Percentiles rank a stretch among this genome's conserved stretches.
These are phyloP conservation scores for Stellera chamaejasme DNA, from an alignment of 345 rosid species.

Conservation along the genomic window DNA sequence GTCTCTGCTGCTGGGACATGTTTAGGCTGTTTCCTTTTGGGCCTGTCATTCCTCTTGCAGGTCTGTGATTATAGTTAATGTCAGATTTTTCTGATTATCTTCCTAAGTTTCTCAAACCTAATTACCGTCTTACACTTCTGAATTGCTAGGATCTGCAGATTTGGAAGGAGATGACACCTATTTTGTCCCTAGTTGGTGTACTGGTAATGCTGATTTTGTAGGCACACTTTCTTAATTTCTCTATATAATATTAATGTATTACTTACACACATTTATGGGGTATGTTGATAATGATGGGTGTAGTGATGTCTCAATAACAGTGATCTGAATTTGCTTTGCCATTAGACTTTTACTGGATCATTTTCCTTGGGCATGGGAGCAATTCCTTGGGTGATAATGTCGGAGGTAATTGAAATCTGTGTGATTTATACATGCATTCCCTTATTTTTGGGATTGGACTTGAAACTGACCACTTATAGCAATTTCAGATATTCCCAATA, in stretches of 20 bases:
- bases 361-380: conserved; percentile 67
- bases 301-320: not conserved
- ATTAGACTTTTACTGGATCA: conserved; percentile 35
- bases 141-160: conserved; percentile 34
- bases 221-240: not conserved
- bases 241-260: no score
- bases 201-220: conserved; percentile 26
- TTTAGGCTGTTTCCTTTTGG: conserved; percentile 57
- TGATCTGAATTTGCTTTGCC: not conserved
- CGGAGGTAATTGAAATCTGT: conserved; percentile 41
- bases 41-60: conserved; percentile 48
- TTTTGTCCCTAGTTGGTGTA: conserved; percentile 43
- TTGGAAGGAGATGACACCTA: conserved; percentile 33
- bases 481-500: conserved; percentile 66
- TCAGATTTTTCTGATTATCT: not conserved
- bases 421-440: not conserved
- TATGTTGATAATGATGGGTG: no score
- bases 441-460: not conserved
- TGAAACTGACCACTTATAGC: not conserved
- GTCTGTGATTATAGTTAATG: conserved; percentile 17
- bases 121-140: not conserved
- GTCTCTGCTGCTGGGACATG: conserved; percentile 84
- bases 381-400: conserved; percentile 74
- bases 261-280: no score
- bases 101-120: not conserved